Percentiles rank a stretch among this genome's conserved stretches.
These are phyloP conservation scores for Perilla frutescens DNA, from an alignment of 257 asterid genomes.

Conservation along the genomic window DNA sequence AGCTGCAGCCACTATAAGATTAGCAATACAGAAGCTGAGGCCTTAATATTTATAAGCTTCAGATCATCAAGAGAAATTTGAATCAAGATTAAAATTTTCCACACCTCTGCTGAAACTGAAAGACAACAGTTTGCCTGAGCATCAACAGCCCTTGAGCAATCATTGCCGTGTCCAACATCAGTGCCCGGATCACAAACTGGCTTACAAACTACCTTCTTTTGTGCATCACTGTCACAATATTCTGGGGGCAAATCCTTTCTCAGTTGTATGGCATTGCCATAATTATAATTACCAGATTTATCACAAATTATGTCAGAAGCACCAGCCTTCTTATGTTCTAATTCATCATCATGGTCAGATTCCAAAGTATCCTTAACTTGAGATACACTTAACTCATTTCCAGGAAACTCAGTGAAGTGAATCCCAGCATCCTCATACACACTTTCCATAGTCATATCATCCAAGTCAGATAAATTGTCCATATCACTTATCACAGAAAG, in stretches of 20 bases:
- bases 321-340: constrained; percentile 33
- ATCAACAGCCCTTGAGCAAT: constrained; percentile 38
- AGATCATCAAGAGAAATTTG: not conserved
- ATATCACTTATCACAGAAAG: constrained; percentile 40
- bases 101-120: constrained; percentile 50
- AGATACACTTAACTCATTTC: constrained; percentile 49
- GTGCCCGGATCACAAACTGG: constrained; percentile 36
- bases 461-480: constrained; percentile 62
- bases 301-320: constrained; percentile 39
- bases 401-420: constrained; percentile 36
- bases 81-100: constrained; percentile 21
- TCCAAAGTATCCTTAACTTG: constrained; percentile 64
- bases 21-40: constrained; percentile 26
- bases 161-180: constrained; percentile 35
- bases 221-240: constrained; percentile 35
- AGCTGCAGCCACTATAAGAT: constrained; percentile 9
- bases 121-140: constrained; percentile 33
- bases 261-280: constrained; percentile 35
- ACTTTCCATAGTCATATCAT: constrained; percentile 68
- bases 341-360: constrained; percentile 46
- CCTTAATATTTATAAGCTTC: not conserved
- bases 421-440: constrained; percentile 72
- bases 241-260: constrained; percentile 36
- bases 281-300: constrained; percentile 36
- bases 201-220: constrained; percentile 31